phyloP scores from a whole-genome alignment of 1,139 yeast genomes.

The Lodderomyces pseudojiufengensis region DNA sequence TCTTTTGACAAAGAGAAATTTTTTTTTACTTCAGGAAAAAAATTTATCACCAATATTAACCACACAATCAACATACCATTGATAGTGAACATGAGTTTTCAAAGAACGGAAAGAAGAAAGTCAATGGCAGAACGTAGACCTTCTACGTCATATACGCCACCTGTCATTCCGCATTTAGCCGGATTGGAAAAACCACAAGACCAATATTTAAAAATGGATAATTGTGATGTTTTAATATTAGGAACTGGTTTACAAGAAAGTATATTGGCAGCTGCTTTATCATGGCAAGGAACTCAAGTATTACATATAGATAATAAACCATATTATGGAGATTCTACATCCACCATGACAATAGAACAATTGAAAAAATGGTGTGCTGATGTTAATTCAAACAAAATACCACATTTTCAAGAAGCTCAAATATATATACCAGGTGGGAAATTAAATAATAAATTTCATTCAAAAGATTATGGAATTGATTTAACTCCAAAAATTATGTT shows the following conservation, averaged over 20 bases:
- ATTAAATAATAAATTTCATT: constrained; percentile 43
- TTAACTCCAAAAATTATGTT: constrained; percentile 85
- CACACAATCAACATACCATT: not conserved
- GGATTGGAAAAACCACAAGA: constrained; percentile 68
- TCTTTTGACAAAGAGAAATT: not conserved
- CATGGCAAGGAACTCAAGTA: constrained; percentile 95
- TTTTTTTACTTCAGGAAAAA: constrained; percentile 2
- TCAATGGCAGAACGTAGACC: constrained; percentile 77
- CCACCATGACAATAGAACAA: constrained; percentile 84
- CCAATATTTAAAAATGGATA: constrained; percentile 48
- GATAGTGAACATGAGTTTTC: constrained; percentile 8
- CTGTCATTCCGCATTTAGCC: constrained; percentile 75
- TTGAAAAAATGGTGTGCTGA: constrained; percentile 74
- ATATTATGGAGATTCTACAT: constrained; percentile 84
- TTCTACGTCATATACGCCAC: constrained; percentile 45
- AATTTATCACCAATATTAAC: not conserved
- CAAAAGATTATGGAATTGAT: constrained; percentile 83
- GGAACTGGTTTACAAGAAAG: constrained; percentile 93
- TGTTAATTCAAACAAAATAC: constrained; percentile 52
- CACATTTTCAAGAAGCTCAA: constrained; percentile 56
- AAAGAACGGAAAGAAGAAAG: constrained; percentile 49
- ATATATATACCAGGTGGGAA: constrained; percentile 65
- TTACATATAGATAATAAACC: constrained; percentile 80
- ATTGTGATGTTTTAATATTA: constrained; percentile 81
- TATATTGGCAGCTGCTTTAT: constrained; percentile 86